Percentiles rank a stretch among this genome's conserved stretches.
Conservation (phyloP, 805 yeast genomes). For the Jamesozyma jinghongensis region DNA sequence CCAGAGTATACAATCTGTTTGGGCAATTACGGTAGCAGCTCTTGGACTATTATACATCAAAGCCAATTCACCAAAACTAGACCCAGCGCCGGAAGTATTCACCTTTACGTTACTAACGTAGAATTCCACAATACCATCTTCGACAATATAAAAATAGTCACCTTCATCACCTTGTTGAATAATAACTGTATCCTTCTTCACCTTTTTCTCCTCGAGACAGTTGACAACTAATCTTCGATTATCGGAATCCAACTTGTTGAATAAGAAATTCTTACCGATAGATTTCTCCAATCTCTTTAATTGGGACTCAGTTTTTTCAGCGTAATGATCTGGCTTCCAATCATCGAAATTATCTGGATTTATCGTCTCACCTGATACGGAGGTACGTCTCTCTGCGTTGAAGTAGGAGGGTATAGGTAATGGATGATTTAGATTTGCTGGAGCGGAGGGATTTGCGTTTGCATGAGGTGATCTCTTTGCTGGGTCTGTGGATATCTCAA, state of each 20-base stretch:
- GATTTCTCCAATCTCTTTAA: slow-evolving; percentile 56
- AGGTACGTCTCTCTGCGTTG: slow-evolving; percentile 76
- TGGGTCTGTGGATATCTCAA: neutral
- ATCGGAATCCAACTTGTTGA: slow-evolving; percentile 71
- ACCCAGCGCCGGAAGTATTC: slow-evolving; percentile 71
- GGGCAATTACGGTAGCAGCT: slow-evolving; percentile 85
- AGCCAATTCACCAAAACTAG: slow-evolving; percentile 94
- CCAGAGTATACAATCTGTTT: slow-evolving; percentile 70
- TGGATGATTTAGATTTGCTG: neutral
- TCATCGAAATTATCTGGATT: slow-evolving; percentile 66
- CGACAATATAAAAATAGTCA: slow-evolving; percentile 12
- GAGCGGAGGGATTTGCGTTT: slow-evolving; percentile 21
- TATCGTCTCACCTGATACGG: slow-evolving; percentile 83
- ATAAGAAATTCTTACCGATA: slow-evolving; percentile 74
- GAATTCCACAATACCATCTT: slow-evolving; percentile 68
- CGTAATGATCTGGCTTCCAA: slow-evolving; percentile 59
- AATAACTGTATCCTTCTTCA: slow-evolving; percentile 45
- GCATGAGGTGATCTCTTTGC: neutral
- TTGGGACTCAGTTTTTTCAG: slow-evolving; percentile 55
- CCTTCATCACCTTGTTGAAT: slow-evolving; percentile 25
- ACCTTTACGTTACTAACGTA: slow-evolving; percentile 58
- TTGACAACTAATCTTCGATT: slow-evolving; percentile 67
- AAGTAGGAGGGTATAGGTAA: slow-evolving; percentile 33
- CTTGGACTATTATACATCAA: slow-evolving; percentile 96
- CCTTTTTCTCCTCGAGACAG: slow-evolving; percentile 71